These are phyloP conservation scores for Funneliformis mosseae DNA, from an alignment of 192 early-diverging fungal species.

Conservation along the genomic window DNA sequence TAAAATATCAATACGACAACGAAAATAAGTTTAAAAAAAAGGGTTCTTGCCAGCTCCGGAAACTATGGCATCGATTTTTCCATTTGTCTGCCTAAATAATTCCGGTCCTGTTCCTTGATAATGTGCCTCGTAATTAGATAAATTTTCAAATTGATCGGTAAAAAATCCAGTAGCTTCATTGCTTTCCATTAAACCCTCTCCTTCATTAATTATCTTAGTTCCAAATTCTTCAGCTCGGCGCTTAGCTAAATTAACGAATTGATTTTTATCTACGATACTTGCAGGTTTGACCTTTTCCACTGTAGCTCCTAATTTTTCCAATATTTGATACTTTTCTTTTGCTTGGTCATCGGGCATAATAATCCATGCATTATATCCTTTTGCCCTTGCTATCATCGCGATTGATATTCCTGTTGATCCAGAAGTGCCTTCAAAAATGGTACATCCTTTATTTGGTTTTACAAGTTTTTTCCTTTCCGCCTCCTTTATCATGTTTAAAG, in stretches of 20 bases:
- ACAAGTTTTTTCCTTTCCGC: slow-evolving; percentile 75
- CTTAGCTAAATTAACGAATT: slow-evolving; percentile 92
- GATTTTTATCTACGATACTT: slow-evolving; percentile 85
- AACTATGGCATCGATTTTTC: slow-evolving; percentile 81
- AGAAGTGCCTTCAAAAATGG: slow-evolving; percentile 94
- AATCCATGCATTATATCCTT: slow-evolving; percentile 92
- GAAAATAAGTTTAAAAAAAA: slow-evolving; percentile 3
- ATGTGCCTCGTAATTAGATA: slow-evolving; percentile 80
- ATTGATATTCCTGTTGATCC: slow-evolving; percentile 96
- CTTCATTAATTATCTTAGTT: slow-evolving; percentile 1
- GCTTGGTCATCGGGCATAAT: slow-evolving; percentile 97
- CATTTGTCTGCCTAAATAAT: slow-evolving; percentile 73
- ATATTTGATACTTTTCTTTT: slow-evolving; percentile 82
- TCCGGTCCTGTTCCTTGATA: slow-evolving; percentile 87
- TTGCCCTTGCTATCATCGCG: slow-evolving; percentile 85
- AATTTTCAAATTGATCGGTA: slow-evolving; percentile 95
- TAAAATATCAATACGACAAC: background rate
- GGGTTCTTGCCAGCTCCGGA: slow-evolving; percentile 73
- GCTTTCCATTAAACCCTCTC: background rate
- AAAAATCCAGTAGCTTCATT: slow-evolving; percentile 63
- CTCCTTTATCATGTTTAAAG: slow-evolving; percentile 79
- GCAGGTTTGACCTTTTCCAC: slow-evolving; percentile 92
- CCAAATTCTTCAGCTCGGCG: slow-evolving; percentile 71
- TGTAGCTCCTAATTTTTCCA: slow-evolving; percentile 80
- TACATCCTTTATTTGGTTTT: slow-evolving; percentile 69